These are phyloP conservation scores for Candida michaelii DNA, from an alignment of 805 yeast genomes.

Conservation along the genomic window DNA sequence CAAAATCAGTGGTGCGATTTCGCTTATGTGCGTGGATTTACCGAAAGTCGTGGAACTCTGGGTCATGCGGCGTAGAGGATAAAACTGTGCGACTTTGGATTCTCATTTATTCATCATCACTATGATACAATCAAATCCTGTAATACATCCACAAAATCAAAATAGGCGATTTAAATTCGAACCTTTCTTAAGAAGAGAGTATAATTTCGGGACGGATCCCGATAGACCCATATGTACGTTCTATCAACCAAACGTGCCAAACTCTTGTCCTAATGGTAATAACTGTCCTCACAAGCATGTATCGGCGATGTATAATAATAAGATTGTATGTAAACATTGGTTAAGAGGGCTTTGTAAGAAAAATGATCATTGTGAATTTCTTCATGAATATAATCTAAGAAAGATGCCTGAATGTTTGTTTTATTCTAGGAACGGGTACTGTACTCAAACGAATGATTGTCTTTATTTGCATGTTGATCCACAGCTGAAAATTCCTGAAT, in stretches of 20 bases:
- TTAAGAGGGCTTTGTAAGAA: conserved; percentile 94
- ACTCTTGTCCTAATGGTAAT: conserved; percentile 83
- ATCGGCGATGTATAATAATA: conserved; percentile 46
- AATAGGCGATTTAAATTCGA: conserved; percentile 63
- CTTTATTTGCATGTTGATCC: conserved; percentile 91
- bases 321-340: conserved; percentile 97
- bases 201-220: conserved; percentile 79
- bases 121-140: conserved; percentile 39
- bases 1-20: not conserved
- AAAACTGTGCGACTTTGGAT: no score
- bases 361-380: conserved; percentile 92
- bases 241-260: conserved; percentile 52
- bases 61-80: no score
- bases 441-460: conserved; percentile 94
- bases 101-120: not conserved
- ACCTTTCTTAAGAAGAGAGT: conserved; percentile 77
- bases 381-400: conserved; percentile 90
- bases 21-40: not conserved
- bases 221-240: conserved; percentile 85
- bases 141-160: conserved; percentile 41
- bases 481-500: conserved; percentile 80
- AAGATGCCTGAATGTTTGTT: conserved; percentile 97
- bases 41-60: no score
- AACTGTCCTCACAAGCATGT: conserved; percentile 86
- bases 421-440: conserved; percentile 76